A percentile compares a stretch with the other conserved stretches of the same genome.
Evolutionary conservation across 208 protist genomes (phyloP).

Genomic region (Trypanosoma melophagium): DNA sequence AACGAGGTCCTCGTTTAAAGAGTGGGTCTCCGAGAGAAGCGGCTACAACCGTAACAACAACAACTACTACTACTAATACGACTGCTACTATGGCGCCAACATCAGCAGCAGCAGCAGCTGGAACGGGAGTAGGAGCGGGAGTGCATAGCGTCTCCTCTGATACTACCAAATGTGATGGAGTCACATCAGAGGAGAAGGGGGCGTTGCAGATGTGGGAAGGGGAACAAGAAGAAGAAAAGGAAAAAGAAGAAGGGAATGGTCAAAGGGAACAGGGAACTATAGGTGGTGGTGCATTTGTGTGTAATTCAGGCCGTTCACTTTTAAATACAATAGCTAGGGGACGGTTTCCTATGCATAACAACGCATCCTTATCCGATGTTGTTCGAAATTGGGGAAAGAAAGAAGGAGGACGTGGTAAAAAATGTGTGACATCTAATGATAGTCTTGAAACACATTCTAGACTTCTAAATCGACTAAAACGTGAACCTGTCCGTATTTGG

Average conservation of each 20-base stretch:
- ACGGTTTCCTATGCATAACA: conserved; percentile 23
- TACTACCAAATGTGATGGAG: background rate
- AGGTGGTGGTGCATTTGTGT: background rate
- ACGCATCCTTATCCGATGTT: conserved; percentile 4
- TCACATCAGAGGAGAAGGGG: background rate
- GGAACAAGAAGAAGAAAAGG: conserved; percentile 2
- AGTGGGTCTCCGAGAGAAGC: background rate
- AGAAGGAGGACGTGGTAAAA: background rate
- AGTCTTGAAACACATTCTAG: background rate
- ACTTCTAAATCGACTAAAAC: conserved; percentile 19
- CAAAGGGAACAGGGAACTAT: background rate
- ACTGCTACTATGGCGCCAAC: background rate
- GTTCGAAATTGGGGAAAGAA: conserved; percentile 5
- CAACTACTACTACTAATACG: background rate
- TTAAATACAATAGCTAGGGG: conserved; percentile 17
- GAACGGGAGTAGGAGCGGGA: no score
- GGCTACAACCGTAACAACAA: background rate
- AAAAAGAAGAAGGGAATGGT: background rate
- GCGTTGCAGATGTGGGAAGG: conserved; percentile 16
- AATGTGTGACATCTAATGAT: background rate
- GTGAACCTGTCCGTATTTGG: conserved; percentile 55
- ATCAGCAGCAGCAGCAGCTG: background rate
- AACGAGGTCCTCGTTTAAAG: background rate
- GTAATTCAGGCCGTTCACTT: conserved; percentile 9
- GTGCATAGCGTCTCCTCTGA: no score